These are phyloP conservation scores for Asclepias syriaca DNA, from an alignment of 257 asterid species.

Conservation along the genomic window DNA sequence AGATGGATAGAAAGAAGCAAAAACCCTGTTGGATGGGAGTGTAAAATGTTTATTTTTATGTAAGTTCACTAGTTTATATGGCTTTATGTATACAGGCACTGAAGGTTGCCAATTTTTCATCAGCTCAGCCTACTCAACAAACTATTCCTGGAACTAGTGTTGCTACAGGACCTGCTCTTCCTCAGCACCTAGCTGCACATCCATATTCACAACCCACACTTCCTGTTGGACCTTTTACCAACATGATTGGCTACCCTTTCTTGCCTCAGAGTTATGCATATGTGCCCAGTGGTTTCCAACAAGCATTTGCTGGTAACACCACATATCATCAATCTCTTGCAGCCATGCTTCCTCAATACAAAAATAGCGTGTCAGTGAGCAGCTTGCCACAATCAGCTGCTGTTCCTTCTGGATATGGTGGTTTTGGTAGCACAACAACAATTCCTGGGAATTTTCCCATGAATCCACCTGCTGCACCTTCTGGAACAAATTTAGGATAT, in stretches of 20 bases:
- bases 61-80: constrained; percentile 6
- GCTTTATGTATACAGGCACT: constrained; percentile 42
- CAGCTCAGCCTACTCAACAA: constrained; percentile 50
- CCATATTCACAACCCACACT: constrained; percentile 66
- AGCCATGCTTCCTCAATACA: constrained; percentile 50
- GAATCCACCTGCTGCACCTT: constrained; percentile 56
- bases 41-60: neutral
- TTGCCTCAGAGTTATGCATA: constrained; percentile 67
- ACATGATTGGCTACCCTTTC: constrained; percentile 65
- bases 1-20: neutral
- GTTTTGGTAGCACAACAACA: constrained; percentile 38
- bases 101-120: constrained; percentile 46
- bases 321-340: constrained; percentile 68
- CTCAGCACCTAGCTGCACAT: constrained; percentile 63
- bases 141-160: constrained; percentile 46
- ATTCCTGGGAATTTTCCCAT: constrained; percentile 64
- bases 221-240: constrained; percentile 60
- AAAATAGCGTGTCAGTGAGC: constrained; percentile 52
- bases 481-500: constrained; percentile 50
- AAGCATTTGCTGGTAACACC: constrained; percentile 53
- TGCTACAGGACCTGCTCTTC: constrained; percentile 65
- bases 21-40: neutral
- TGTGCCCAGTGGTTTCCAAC: constrained; percentile 79
- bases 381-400: constrained; percentile 76
- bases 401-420: constrained; percentile 66